Base-by-base conservation (phyloP, 331 rosid genomes). In the Cydonia oblonga region DNA sequence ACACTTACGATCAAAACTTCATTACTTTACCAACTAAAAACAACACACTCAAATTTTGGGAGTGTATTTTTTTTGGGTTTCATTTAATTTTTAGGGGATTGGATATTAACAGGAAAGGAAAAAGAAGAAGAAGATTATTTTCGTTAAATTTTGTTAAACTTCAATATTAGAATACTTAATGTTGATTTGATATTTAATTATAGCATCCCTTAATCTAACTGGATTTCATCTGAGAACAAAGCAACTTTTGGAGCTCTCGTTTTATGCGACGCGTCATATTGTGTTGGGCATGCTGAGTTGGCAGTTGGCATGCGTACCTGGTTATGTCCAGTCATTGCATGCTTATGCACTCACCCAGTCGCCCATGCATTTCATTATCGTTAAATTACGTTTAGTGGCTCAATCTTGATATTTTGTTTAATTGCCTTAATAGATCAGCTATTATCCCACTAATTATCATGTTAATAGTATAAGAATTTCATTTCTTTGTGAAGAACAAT, bases 261-360 rank as follows among this genome's bases (percentile, higher is more conserved):
- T 75, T 75, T 70, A 28, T 65, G 44, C 12, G 63, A n/a, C 5
- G 10, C 69, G 25, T 53, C 52, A 5, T 56, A 11, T 30, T 2
- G 33, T 38, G 75, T 75, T 80, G 75, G 85, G 51, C 4, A 51
- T 67, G 71, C 58, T 71, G 56, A 46, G 77, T 15, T 25, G 66
- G 53, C 33, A 24, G 52, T 11, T 54, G 85, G 90, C 95, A 86
- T 78, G 95, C 89, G 77, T 76, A 78, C 77, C 67, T 80, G 80
- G 81, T 74, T 66, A 54, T 85, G 74, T 70, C 84, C 64, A 64
- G 56, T 56, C 40, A 28, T 4, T 79, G 81, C 89, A 54, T 65
- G 84, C 79, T 74, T 70, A 40, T 64, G 65, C 78, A 70, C 67
- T 13, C 72, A 64, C 80, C 52, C 78, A 70, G 64, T 13, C 72